These are phyloP conservation scores for Arctium minus DNA, from an alignment of 129 eudicot genomes.

Conservation along the genomic window DNA sequence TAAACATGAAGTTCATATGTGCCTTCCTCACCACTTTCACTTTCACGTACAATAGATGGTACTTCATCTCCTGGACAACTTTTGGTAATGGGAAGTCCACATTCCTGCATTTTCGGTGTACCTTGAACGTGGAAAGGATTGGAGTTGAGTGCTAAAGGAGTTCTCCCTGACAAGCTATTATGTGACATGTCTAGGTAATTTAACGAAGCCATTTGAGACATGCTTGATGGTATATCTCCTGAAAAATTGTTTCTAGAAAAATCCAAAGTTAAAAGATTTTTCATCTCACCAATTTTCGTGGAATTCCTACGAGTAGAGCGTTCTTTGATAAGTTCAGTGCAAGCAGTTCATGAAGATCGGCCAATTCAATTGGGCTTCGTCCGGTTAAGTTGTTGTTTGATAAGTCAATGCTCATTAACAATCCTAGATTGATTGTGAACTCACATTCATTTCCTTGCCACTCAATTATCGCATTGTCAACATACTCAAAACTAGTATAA, in stretches of 20 bases:
- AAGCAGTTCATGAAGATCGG: slow-evolving; percentile 9
- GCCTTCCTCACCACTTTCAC: too few species aligned
- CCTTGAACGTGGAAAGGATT: neutral
- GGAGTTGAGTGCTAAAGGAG: slow-evolving; percentile 21
- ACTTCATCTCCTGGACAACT: slow-evolving; percentile 15
- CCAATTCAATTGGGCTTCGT: slow-evolving; percentile 19
- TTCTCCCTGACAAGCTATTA: slow-evolving; percentile 28
- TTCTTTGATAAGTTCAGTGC: slow-evolving; percentile 31
- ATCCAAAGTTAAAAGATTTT: slow-evolving; percentile 9
- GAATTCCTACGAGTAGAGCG: slow-evolving; percentile 23
- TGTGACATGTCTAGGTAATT: slow-evolving; percentile 25
- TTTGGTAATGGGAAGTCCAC: slow-evolving; percentile 6
- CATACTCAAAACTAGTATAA: neutral
- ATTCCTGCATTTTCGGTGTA: slow-evolving; percentile 12
- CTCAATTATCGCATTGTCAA: neutral
- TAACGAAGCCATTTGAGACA: slow-evolving; percentile 1
- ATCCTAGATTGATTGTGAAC: neutral
- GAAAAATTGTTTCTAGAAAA: slow-evolving; percentile 32
- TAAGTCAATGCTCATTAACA: slow-evolving; percentile 28
- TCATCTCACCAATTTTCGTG: slow-evolving; percentile 19
- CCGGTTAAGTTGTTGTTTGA: slow-evolving; percentile 36
- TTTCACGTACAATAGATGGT: neutral
- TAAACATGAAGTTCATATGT: too few species aligned
- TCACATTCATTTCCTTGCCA: slow-evolving; percentile 31
- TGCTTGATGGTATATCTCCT: slow-evolving; percentile 28